Conservation (phyloP, 2,329 filamentous ascomycete species). For the Sphaerulina populicola region DNA sequence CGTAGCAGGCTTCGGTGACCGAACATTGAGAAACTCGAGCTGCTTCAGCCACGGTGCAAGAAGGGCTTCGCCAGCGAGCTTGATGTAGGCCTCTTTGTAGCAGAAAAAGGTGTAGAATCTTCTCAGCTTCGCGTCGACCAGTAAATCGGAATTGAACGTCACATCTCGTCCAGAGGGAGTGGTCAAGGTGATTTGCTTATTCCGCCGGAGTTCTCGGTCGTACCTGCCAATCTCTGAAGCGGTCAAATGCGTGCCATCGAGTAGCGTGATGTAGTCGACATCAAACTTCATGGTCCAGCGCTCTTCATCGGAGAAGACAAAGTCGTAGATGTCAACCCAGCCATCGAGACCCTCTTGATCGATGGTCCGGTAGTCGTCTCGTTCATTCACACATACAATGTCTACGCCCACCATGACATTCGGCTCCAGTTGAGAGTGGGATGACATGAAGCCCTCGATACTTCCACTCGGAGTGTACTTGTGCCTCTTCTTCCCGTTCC, state of each 20-base stretch:
- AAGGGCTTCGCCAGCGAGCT: conserved; percentile 71
- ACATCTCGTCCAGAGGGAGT: conserved; percentile 32
- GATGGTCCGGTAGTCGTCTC: conserved; percentile 52
- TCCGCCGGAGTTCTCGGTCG: conserved; percentile 37
- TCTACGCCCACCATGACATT: conserved; percentile 58
- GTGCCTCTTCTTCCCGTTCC: conserved; percentile 29
- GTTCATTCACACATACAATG: conserved; percentile 66
- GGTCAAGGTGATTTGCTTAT: conserved; percentile 35
- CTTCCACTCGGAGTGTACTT: conserved; percentile 24
- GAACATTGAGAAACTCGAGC: conserved; percentile 59
- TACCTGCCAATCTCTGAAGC: conserved; percentile 37
- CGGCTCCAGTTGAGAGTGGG: conserved; percentile 17
- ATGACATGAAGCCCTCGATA: conserved; percentile 26
- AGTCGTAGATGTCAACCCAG: conserved; percentile 64
- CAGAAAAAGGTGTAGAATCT: conserved; percentile 73
- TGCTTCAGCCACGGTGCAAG: conserved; percentile 63
- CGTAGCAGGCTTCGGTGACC: conserved; percentile 45
- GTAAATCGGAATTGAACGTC: conserved; percentile 37
- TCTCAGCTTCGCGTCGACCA: conserved; percentile 56
- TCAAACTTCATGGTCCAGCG: conserved; percentile 53
- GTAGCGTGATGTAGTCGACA: conserved; percentile 37
- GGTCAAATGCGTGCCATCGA: conserved; percentile 38
- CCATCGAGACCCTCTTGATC: conserved; percentile 55
- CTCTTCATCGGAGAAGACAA: conserved; percentile 60
- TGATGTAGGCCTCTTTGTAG: conserved; percentile 72